Base-by-base conservation (phyloP, 2,329 filamentous ascomycete genomes). In the Leptographium wingfieldii region DNA sequence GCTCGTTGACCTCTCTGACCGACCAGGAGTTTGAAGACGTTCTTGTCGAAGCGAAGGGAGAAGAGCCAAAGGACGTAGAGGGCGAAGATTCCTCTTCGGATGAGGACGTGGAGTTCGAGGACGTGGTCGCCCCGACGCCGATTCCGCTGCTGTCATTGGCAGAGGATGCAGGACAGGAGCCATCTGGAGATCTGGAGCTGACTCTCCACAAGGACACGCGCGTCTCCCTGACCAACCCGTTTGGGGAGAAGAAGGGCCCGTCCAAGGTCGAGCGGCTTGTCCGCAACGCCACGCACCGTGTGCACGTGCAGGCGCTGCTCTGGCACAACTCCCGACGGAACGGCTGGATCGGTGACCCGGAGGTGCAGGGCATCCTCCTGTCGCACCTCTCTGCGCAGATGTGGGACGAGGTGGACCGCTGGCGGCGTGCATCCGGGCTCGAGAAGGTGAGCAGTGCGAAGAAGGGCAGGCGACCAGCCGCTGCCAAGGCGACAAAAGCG, bases 261-360 rank as follows among this genome's bases (percentile, higher is more conserved):
- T 87, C 88, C 3, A 96, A 96, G 72, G 83, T 87, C 33, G 90
- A 96, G 69, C 83, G 90, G 57, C 81, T 84, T 62, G 87, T 92
- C 60, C 82, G 94, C 31, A 81, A 85, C 40, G 80, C 85, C 3
- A 91, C 90, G 0, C 94, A 99, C 71, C 88, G 89, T 66, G 79
- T 96, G 65, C 94, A 99, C 71, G 91, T 97, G 2, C 85, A 95
- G 69, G 82, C 85, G 58, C 76, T 99, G 19, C 80, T 99, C 62
- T 96, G 87, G 79, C 92, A 97, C 70, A 97, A 97, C 68, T 82
- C 89, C 0, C 73, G 94, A 16, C 83, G 89, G 51, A 96, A 97
- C 69, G 78, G 83, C 0, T 97, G 92, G 86, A 74, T 91, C 25
- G 89, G 89, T 65, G 88, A 97, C 66, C 71, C 79, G 3, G 82